Evolutionary conservation across 2,329 filamentous ascomycete species (phyloP), one percentile per base, ranked within the genome.

Genomic region (Fusarium nanum): DNA sequence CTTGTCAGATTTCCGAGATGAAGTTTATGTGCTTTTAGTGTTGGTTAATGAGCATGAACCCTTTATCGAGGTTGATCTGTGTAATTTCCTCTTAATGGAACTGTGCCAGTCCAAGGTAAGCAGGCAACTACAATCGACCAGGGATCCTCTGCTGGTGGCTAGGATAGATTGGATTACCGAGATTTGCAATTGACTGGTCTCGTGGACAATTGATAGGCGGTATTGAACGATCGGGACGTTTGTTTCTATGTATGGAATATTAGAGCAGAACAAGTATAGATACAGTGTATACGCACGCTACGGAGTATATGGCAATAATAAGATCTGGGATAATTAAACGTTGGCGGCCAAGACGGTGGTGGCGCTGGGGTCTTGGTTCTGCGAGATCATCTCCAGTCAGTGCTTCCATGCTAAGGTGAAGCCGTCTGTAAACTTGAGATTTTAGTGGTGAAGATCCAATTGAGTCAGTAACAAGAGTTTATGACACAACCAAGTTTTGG

Each of bases 231-330:
- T 48, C 48, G 37, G 22, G 16, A 22, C 22, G 18, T 52, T 52
- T 72, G 68, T 69, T 72, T 72, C 68, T 71, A 72, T 71, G 56
- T 72, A 67, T 71, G 68, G 68, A 25, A 47, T 34, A 25, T 56
- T 52, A 27, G 28, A 50, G 6, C 32, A 50, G 22, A 25, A 14
- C 30, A 50, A n/a, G 34, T 37, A 37, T 37, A 37, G 34, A 37
- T 37, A 37, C 18, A 18, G 34, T 49, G 14, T 7, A 30, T 30
- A 27, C 48, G 9, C 48, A 40, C 20, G 48, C 16, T 44, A 16
- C 34, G 34, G 34, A 44, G 22, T 52, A 52, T 23, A 40, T 25
- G 32, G 16, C 40, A 27, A 27, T 52, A 52, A 41, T 27, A 40
- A 52, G 48, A 41, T 52, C 32, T 41, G 32, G 27, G 13, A 52